phyloP scores from a whole-genome alignment of 305 asterid genomes.

The Solanum hybrid region DNA sequence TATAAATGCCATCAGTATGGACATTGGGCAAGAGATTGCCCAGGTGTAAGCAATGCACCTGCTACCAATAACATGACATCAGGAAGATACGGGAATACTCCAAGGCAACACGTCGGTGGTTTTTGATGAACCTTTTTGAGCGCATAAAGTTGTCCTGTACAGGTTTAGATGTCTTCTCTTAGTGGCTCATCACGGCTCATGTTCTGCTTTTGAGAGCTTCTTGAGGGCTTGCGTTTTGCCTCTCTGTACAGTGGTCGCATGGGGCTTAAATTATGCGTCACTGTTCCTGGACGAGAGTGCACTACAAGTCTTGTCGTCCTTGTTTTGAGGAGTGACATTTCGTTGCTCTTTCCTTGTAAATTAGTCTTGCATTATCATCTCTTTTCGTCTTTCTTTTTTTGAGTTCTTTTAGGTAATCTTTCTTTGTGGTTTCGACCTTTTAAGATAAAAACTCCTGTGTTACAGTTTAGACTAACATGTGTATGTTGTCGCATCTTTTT shows the following conservation, averaged over 20 bases:
- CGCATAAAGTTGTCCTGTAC: background rate
- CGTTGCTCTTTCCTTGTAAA: background rate
- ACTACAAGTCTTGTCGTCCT: background rate
- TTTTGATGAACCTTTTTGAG: conserved; percentile 34
- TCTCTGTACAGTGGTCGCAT: background rate
- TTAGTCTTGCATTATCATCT: background rate
- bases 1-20: conserved; percentile 75
- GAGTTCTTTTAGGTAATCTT: background rate
- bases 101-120: conserved; percentile 62
- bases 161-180: background rate
- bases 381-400: background rate
- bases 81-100: conserved; percentile 49
- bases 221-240: background rate
- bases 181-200: background rate
- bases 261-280: background rate
- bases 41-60: conserved; percentile 30
- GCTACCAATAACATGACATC: conserved; percentile 33
- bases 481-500: background rate
- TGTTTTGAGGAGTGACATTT: background rate
- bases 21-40: conserved; percentile 89
- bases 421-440: background rate
- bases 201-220: background rate
- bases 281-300: background rate
- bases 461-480: background rate
- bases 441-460: background rate